phyloP scores from a whole-genome alignment of 768 basidiomycete genomes.

The Lentinula detonsa region DNA sequence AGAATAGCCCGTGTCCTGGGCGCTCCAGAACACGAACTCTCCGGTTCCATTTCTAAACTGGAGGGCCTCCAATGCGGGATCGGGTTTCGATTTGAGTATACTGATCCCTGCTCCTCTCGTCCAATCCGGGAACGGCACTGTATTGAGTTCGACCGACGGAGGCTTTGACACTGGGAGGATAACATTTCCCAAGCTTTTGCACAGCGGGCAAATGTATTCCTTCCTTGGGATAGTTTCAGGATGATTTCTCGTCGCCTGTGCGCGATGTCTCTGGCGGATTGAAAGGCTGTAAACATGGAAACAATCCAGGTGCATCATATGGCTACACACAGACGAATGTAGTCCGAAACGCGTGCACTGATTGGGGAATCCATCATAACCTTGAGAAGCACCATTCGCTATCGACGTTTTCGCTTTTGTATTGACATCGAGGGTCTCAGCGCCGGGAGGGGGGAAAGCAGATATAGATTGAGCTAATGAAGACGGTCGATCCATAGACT shows the following conservation, averaged over 20 bases:
- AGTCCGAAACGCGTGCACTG: constrained; percentile 79
- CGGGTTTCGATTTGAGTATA: constrained; percentile 79
- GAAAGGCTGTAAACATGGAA: constrained; percentile 87
- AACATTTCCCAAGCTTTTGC: constrained; percentile 94
- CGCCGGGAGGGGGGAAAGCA: constrained; percentile 46
- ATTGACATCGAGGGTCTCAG: constrained; percentile 37
- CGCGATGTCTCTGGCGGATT: constrained; percentile 79
- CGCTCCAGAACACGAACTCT: constrained; percentile 86
- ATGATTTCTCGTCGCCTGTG: constrained; percentile 88
- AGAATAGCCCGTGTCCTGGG: constrained; percentile 69
- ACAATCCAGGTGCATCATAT: constrained; percentile 96
- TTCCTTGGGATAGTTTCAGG: constrained; percentile 91
- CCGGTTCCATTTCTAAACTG: constrained; percentile 79
- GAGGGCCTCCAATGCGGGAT: constrained; percentile 61
- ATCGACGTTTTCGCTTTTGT: constrained; percentile 16
- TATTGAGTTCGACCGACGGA: constrained; percentile 42
- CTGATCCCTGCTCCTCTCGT: constrained; percentile 85
- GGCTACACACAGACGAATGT: constrained; percentile 84
- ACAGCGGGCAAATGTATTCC: constrained; percentile 95
- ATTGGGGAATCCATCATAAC: constrained; percentile 70
- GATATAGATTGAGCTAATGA: constrained; percentile 9
- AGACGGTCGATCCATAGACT: constrained; percentile 58
- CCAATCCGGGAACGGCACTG: constrained; percentile 77
- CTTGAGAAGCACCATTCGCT: constrained; percentile 26
- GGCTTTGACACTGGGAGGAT: constrained; percentile 76